Conservation (phyloP, 1,284 basidiomycete species). For the Ganoderma resinaceum region DNA sequence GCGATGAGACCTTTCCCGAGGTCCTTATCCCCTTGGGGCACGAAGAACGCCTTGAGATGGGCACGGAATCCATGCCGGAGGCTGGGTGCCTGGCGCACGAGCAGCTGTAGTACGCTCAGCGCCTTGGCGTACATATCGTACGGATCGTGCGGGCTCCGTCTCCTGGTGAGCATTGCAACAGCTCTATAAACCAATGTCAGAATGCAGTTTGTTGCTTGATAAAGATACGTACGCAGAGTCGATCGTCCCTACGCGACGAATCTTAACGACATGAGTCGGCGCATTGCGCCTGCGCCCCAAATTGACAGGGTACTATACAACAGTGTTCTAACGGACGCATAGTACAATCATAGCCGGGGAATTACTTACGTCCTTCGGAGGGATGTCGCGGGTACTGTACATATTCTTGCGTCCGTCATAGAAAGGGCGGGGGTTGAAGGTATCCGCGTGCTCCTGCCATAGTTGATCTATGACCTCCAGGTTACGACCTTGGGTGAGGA, state of each 20-base stretch:
- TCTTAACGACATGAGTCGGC: not conserved
- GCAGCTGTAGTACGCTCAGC: slow-evolving; percentile 35
- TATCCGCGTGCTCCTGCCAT: slow-evolving; percentile 23
- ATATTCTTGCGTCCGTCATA: slow-evolving; percentile 37
- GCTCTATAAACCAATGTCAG: not conserved
- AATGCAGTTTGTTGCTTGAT: not conserved
- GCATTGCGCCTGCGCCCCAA: not conserved
- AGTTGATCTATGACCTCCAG: slow-evolving; percentile 34
- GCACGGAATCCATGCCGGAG: slow-evolving; percentile 34
- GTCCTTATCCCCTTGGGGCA: not conserved
- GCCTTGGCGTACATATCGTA: slow-evolving; percentile 25
- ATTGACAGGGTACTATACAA: not conserved
- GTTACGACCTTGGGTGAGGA: slow-evolving; percentile 22
- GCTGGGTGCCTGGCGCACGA: slow-evolving; percentile 37
- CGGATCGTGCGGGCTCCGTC: not conserved
- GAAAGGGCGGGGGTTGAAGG: slow-evolving; percentile 32
- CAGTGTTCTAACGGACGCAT: not conserved
- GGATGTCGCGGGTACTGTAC: slow-evolving; percentile 25
- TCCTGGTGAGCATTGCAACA: not conserved
- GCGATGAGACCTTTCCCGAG: slow-evolving; percentile 23
- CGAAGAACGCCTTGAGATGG: slow-evolving; percentile 26
- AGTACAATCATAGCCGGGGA: not conserved
- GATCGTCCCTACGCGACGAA: slow-evolving; percentile 7
- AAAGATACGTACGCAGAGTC: not conserved
- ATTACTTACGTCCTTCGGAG: not conserved